Evolutionary conservation across 2,329 filamentous ascomycete species (phyloP).

Genomic region (Gliomastix tumulicola): DNA sequence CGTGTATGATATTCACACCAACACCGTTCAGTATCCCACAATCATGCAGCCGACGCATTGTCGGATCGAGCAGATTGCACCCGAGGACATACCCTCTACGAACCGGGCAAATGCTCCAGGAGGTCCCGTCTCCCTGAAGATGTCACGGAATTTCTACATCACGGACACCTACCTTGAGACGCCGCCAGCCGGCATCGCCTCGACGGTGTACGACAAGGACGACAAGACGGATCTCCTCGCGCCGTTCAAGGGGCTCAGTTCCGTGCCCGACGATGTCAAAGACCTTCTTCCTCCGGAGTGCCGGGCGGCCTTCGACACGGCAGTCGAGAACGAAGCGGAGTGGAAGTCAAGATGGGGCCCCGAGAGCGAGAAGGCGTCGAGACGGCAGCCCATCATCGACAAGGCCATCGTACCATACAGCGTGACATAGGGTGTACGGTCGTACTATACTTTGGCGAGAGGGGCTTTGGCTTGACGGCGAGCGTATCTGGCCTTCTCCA

Average conservation of each 20-base stretch:
- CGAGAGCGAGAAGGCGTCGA: constrained; percentile 51
- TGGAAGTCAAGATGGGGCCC: constrained; percentile 73
- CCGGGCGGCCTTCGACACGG: constrained; percentile 63
- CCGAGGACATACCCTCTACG: constrained; percentile 22
- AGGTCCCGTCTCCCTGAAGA: constrained; percentile 35
- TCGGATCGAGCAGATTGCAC: constrained; percentile 66
- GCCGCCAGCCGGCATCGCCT: constrained; percentile 37
- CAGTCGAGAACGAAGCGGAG: constrained; percentile 53
- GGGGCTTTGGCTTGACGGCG: no score
- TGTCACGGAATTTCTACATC: constrained; percentile 50
- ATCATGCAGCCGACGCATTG: constrained; percentile 86
- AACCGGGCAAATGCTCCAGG: no score
- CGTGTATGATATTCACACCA: constrained; percentile 91
- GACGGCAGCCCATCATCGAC: constrained; percentile 50
- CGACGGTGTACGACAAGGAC: constrained; percentile 33
- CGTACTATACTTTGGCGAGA: no score
- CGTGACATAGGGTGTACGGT: no score
- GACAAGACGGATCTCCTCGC: constrained; percentile 39
- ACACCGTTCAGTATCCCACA: constrained; percentile 78
- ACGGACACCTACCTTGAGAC: constrained; percentile 48
- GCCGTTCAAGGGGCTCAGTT: constrained; percentile 54
- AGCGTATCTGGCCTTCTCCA: no score
- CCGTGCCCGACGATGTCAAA: constrained; percentile 57
- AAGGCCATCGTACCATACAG: constrained; percentile 59
- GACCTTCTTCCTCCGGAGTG: constrained; percentile 64